Conservation (phyloP, 495 filamentous ascomycete genomes). For the Lentithecium fluviatile region DNA sequence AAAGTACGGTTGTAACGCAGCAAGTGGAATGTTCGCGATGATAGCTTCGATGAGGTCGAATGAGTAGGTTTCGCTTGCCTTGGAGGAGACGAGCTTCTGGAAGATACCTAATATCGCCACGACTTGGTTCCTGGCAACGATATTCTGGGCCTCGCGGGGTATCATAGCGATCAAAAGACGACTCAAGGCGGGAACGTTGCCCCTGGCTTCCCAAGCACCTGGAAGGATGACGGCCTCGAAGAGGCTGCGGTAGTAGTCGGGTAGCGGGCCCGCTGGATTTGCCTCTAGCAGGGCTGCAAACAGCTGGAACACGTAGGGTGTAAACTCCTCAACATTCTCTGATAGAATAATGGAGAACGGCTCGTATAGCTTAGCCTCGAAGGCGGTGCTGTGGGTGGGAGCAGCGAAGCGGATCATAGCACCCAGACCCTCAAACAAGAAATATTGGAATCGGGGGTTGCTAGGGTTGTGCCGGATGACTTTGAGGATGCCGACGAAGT, state of each 20-base stretch:
- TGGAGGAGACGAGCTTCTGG: conserved; percentile 75
- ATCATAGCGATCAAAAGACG: conserved; percentile 82
- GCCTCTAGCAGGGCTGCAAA: conserved; percentile 84
- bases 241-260: conserved; percentile 72
- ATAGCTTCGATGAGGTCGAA: conserved; percentile 88
- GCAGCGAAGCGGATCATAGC: conserved; percentile 84
- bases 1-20: conserved; percentile 74
- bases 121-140: conserved; percentile 72
- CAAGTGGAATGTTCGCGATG: conserved; percentile 67
- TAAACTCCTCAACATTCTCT: conserved; percentile 86
- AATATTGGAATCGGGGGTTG: conserved; percentile 98
- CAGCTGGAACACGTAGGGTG: conserved; percentile 94
- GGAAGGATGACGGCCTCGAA: conserved; percentile 73
- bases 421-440: conserved; percentile 93
- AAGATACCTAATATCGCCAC: conserved; percentile 86
- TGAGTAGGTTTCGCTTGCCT: conserved; percentile 72
- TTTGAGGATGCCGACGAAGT: conserved; percentile 80
- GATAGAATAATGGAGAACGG: conserved; percentile 74
- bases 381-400: conserved; percentile 63
- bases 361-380: conserved; percentile 73
- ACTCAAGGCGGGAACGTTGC: conserved; percentile 88
- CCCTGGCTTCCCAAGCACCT: conserved; percentile 79
- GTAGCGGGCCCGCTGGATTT: conserved; percentile 68
- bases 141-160: conserved; percentile 66
- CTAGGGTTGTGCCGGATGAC: conserved; percentile 90